A percentile compares a stretch with the other conserved stretches of the same genome.
Conservation (phyloP, 495 filamentous ascomycete species). For the Aspergillus conjunctus region DNA sequence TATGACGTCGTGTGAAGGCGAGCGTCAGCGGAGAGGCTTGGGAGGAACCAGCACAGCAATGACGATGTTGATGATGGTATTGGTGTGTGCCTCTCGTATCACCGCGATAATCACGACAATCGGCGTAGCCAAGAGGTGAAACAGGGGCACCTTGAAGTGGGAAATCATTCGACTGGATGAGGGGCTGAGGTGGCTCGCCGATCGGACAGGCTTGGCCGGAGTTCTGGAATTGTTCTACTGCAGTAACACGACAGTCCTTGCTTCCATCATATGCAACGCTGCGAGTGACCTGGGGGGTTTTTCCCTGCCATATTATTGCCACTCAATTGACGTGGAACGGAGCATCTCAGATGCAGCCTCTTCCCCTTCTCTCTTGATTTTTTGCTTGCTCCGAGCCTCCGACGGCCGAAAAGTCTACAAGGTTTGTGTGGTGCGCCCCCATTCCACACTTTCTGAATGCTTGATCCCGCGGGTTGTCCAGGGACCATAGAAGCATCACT, state of each 20-base stretch:
- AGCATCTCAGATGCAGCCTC: not conserved
- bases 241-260: constrained; percentile 23
- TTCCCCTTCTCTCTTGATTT: not conserved
- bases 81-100: constrained; percentile 6
- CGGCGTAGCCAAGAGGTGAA: constrained; percentile 9
- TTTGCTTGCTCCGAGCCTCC: not conserved
- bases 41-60: not conserved
- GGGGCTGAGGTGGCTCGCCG: constrained; percentile 24
- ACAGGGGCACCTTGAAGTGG: not conserved
- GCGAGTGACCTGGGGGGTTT: not conserved
- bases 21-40: not conserved
- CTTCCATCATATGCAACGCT: not conserved
- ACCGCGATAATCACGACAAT: constrained; percentile 7
- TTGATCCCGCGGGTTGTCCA: not conserved
- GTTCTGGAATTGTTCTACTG: constrained; percentile 33
- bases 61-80: constrained; percentile 12
- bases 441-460: not conserved
- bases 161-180: constrained; percentile 19
- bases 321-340: not conserved
- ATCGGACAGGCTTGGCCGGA: constrained; percentile 26
- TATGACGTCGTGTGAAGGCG: constrained; percentile 1
- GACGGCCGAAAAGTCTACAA: not conserved
- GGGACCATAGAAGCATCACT: constrained; percentile 10
- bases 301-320: constrained; percentile 11
- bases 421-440: not conserved